A percentile compares a stretch with the other conserved stretches of the same genome.
Evolutionary conservation across 164 flowering plant genomes (phyloP).

Genomic region (Saururus chinensis): DNA sequence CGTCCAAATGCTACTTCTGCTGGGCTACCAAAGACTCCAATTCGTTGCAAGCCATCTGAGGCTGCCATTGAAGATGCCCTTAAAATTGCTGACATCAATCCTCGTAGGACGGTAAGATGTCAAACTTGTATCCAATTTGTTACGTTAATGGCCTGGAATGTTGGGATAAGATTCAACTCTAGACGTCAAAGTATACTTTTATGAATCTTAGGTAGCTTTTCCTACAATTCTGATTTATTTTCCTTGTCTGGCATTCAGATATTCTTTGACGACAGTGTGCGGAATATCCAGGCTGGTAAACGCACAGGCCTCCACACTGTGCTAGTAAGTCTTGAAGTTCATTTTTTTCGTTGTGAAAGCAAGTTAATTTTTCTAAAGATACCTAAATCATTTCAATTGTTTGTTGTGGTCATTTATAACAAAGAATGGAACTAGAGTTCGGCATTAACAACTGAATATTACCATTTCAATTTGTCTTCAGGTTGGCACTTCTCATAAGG

Average conservation of each 20-base stretch:
- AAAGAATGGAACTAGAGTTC: background rate
- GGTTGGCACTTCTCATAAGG: constrained; percentile 73
- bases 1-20: constrained; percentile 17
- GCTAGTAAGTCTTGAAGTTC: constrained; percentile 35
- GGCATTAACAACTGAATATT: background rate
- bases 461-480: constrained; percentile 4
- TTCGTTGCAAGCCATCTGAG: constrained; percentile 80
- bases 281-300: constrained; percentile 72
- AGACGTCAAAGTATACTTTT: background rate
- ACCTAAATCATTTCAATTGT: background rate
- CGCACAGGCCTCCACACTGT: constrained; percentile 71
- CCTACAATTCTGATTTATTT: background rate
- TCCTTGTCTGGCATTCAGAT: constrained; percentile 36
- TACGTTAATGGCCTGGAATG: background rate
- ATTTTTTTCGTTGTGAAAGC: background rate
- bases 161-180: background rate
- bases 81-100: constrained; percentile 57
- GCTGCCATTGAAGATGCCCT: constrained; percentile 50
- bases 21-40: constrained; percentile 48
- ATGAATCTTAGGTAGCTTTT: background rate
- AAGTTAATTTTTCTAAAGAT: background rate
- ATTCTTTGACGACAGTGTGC: constrained; percentile 89
- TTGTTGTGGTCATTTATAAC: background rate
- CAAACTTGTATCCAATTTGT: background rate
- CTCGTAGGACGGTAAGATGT: constrained; percentile 60